phyloP scores from a whole-genome alignment of 257 asterid species.

The Plantago elongata region DNA sequence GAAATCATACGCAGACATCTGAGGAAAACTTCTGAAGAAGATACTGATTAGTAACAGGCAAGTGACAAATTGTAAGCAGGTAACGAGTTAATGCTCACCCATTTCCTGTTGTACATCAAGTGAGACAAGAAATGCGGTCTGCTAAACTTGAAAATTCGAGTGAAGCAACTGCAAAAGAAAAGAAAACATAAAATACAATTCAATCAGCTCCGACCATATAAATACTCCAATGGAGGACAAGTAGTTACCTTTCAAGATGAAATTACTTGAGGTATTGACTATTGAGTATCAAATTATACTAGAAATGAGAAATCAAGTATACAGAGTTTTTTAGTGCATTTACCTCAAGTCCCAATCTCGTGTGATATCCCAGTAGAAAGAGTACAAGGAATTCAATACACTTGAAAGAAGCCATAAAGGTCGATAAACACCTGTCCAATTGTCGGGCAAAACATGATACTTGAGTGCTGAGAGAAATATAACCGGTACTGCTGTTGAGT shows the following conservation, averaged over 20 bases:
- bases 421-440: slow-evolving; percentile 69
- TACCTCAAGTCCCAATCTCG: slow-evolving; percentile 99
- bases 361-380: slow-evolving; percentile 94
- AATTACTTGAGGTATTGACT: background rate
- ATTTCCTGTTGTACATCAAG: slow-evolving; percentile 68
- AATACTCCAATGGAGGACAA: background rate
- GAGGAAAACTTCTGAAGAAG: background rate
- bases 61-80: slow-evolving; percentile 5
- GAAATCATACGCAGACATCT: no score
- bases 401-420: slow-evolving; percentile 92
- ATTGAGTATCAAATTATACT: background rate
- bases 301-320: slow-evolving; percentile 1
- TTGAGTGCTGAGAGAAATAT: slow-evolving; percentile 90
- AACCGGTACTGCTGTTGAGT: slow-evolving; percentile 93
- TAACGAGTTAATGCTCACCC: slow-evolving; percentile 43
- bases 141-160: slow-evolving; percentile 92
- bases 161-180: slow-evolving; percentile 64
- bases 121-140: slow-evolving; percentile 58
- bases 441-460: slow-evolving; percentile 79
- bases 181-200: background rate
- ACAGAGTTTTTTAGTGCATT: slow-evolving; percentile 1
- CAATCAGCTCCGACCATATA: background rate
- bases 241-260: background rate
- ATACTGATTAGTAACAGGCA: slow-evolving; percentile 4
- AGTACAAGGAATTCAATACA: slow-evolving; percentile 77